These are phyloP conservation scores for Selenicereus undatus DNA, from an alignment of 148 eudicot species.

Conservation along the genomic window DNA sequence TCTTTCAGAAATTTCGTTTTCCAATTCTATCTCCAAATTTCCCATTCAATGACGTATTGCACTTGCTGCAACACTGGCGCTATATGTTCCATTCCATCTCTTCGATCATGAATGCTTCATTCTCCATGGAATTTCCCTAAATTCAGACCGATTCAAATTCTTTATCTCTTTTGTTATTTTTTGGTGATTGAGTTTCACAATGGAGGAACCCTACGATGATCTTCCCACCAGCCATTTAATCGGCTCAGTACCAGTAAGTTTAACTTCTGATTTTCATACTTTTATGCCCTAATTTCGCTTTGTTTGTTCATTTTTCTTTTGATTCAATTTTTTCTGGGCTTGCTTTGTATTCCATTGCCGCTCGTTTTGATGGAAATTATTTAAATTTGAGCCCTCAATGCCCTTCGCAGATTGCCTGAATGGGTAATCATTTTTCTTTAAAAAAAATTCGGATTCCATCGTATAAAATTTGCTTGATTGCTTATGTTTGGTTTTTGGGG, in stretches of 20 bases:
- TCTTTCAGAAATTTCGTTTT: neutral
- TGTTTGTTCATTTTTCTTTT: neutral
- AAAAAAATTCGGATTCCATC: too few relatives aligned
- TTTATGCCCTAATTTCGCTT: constrained; percentile 1
- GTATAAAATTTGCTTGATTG: too few relatives aligned
- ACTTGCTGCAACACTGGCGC: neutral
- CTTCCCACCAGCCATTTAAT: constrained; percentile 71
- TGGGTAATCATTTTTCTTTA: too few relatives aligned
- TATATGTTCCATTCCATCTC: neutral
- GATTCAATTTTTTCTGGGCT: neutral
- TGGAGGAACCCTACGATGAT: constrained; percentile 56
- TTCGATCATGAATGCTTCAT: constrained; percentile 7
- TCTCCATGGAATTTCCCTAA: constrained; percentile 8
- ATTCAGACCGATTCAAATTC: neutral
- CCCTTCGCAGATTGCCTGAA: too few relatives aligned
- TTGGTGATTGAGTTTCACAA: constrained; percentile 9
- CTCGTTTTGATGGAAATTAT: neutral
- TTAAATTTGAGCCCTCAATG: neutral
- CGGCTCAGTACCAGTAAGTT: constrained; percentile 82
- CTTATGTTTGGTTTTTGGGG: neutral
- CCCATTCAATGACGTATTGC: neutral
- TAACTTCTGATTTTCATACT: neutral
- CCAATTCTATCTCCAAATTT: neutral
- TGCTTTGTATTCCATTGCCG: constrained; percentile 8
- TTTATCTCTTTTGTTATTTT: neutral